Conservation (phyloP, 192 early-diverging fungal species). For the Umbelopsis ramanniana region DNA sequence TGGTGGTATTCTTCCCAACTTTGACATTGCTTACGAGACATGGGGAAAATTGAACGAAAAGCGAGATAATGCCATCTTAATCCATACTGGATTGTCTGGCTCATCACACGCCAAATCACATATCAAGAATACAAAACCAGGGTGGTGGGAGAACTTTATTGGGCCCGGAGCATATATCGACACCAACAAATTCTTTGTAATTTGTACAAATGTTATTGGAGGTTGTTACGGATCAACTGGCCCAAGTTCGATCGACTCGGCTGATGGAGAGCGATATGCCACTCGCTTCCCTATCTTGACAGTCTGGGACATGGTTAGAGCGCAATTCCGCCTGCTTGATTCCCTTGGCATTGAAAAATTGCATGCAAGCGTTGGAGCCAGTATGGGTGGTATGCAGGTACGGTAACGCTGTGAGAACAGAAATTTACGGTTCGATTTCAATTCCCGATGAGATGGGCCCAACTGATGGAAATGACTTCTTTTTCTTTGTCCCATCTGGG, state of each 20-base stretch:
- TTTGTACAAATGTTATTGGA: conserved; percentile 96
- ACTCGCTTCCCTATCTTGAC: conserved; percentile 92
- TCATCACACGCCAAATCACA: conserved; percentile 93
- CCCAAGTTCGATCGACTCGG: conserved; percentile 82
- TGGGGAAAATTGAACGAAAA: conserved; percentile 90
- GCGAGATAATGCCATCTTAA: conserved; percentile 84
- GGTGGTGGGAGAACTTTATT: conserved; percentile 99
- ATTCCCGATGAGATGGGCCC: neutral
- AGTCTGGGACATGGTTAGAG: conserved; percentile 95
- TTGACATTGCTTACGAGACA: conserved; percentile 93
- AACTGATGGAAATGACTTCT: neutral
- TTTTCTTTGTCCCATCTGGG: too few relatives aligned
- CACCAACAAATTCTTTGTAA: conserved; percentile 92
- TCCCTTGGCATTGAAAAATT: conserved; percentile 75
- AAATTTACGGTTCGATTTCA: neutral
- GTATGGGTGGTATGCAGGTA: conserved; percentile 96
- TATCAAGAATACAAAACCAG: conserved; percentile 70
- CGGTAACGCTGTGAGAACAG: neutral
- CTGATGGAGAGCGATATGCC: conserved; percentile 76
- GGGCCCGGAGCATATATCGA: conserved; percentile 91
- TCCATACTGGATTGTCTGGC: conserved; percentile 94
- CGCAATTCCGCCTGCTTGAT: conserved; percentile 89
- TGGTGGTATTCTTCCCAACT: conserved; percentile 76
- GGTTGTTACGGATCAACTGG: conserved; percentile 97
- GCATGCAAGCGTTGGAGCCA: conserved; percentile 89